Evolutionary conservation across 2,329 filamentous ascomycete genomes (phyloP).

Genomic region (Elsinoe batatas): DNA sequence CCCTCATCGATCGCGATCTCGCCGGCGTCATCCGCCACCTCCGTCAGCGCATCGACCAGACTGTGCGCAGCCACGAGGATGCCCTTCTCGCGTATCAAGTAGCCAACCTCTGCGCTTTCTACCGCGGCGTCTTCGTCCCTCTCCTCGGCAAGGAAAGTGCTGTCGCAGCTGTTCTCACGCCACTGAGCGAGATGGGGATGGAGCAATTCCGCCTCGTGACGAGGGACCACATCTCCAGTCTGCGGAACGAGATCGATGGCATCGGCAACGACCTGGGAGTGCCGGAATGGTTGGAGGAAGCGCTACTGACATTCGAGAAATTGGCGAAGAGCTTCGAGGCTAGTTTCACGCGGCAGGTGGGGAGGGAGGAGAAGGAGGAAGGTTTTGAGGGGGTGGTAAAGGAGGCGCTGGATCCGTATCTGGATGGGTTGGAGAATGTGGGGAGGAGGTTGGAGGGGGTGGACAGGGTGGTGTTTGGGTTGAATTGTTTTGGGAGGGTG

Average conservation of each 20-base stretch:
- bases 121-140: constrained; percentile 72
- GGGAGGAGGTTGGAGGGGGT: constrained; percentile 51
- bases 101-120: constrained; percentile 81
- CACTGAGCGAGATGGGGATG: constrained; percentile 65
- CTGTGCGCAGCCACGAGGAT: constrained; percentile 87
- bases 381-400: constrained; percentile 66
- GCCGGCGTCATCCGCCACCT: constrained; percentile 72
- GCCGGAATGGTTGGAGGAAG: constrained; percentile 71
- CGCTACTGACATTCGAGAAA: constrained; percentile 63
- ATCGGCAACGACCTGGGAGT: constrained; percentile 63
- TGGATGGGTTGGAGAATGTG: constrained; percentile 63
- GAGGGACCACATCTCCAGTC: constrained; percentile 65
- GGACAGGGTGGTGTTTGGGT: constrained; percentile 53
- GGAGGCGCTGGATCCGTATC: constrained; percentile 78
- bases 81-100: constrained; percentile 81
- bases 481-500: constrained; percentile 60
- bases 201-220: constrained; percentile 74
- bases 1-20: constrained; percentile 79
- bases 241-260: constrained; percentile 62
- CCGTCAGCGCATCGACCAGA: constrained; percentile 82
- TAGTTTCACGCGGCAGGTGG: constrained; percentile 50
- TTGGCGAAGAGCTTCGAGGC: constrained; percentile 84
- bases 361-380: constrained; percentile 43
- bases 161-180: constrained; percentile 58
- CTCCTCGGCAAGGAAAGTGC: constrained; percentile 61